These are phyloP conservation scores for Neostapfia colusana DNA, from an alignment of 176 grass and related monocot species.

Conservation along the genomic window DNA sequence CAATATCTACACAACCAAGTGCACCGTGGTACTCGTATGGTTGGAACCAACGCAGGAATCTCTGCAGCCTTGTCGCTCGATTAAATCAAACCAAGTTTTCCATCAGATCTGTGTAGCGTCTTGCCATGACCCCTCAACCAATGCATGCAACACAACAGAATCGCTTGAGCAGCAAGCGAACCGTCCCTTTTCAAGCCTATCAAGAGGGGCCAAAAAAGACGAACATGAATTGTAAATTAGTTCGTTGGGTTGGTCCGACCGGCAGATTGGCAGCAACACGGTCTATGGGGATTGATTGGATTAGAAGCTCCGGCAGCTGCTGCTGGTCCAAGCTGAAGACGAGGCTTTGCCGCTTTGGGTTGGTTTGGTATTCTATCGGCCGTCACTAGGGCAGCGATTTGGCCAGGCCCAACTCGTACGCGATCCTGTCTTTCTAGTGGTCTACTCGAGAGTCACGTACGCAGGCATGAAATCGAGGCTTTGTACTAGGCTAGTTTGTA, in stretches of 20 bases:
- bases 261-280: neutral
- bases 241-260: conserved; percentile 31
- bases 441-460: neutral
- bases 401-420: conserved; percentile 29
- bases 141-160: conserved; percentile 34
- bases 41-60: conserved; percentile 37
- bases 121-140: conserved; percentile 20
- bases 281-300: conserved; percentile 27
- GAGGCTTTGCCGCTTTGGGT: neutral
- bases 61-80: neutral
- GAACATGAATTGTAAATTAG: conserved; percentile 8
- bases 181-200: conserved; percentile 30
- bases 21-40: conserved; percentile 14
- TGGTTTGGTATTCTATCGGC: conserved; percentile 27
- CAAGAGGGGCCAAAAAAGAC: neutral
- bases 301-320: conserved; percentile 42
- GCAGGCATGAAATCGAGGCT: too few species aligned
- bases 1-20: neutral
- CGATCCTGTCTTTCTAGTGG: conserved; percentile 7
- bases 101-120: neutral
- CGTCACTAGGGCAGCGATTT: conserved; percentile 28
- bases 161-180: conserved; percentile 53
- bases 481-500: too few species aligned
- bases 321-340: conserved; percentile 25
- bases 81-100: neutral